phyloP scores from a whole-genome alignment of 352 stramenopile species.

The Paralagenidium karlingii region DNA sequence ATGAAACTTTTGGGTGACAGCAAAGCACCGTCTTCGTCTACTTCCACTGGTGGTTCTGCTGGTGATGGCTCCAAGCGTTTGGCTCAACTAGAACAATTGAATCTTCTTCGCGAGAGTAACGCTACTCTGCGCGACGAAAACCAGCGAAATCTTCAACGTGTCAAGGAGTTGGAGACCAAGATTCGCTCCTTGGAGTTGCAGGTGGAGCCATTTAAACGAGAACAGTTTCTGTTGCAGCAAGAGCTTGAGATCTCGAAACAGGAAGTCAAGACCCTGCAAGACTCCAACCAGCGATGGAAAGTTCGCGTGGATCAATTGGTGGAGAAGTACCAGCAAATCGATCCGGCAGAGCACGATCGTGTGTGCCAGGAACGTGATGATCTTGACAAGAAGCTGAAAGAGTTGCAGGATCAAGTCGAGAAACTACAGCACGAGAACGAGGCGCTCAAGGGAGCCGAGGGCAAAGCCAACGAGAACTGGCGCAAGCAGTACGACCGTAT shows the following conservation, averaged over 20 bases:
- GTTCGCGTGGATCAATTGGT: conserved; percentile 66
- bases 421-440: conserved; percentile 33
- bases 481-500: conserved; percentile 68
- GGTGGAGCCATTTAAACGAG: conserved; percentile 1
- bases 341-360: conserved; percentile 58
- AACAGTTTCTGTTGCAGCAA: conserved; percentile 33
- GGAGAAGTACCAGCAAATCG: conserved; percentile 75
- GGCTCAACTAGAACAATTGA: conserved; percentile 61
- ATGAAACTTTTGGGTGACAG: conserved; percentile 21
- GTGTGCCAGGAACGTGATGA: conserved; percentile 44
- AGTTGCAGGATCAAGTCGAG: conserved; percentile 14
- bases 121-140: conserved; percentile 61
- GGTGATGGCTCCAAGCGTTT: conserved; percentile 20
- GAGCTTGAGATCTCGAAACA: conserved; percentile 45
- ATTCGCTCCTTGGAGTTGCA: conserved; percentile 21
- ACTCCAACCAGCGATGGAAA: conserved; percentile 69
- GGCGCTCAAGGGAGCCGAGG: conserved; percentile 21
- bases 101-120: conserved; percentile 65
- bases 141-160: conserved; percentile 33
- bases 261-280: conserved; percentile 37
- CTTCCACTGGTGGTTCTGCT: background rate
- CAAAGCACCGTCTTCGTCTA: conserved; percentile 7
- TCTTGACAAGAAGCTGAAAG: conserved; percentile 26
- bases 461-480: conserved; percentile 46
- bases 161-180: conserved; percentile 39